Evolutionary conservation across 2,329 filamentous ascomycete genomes (phyloP).

Genomic region (Periglandula ipomoeae): DNA sequence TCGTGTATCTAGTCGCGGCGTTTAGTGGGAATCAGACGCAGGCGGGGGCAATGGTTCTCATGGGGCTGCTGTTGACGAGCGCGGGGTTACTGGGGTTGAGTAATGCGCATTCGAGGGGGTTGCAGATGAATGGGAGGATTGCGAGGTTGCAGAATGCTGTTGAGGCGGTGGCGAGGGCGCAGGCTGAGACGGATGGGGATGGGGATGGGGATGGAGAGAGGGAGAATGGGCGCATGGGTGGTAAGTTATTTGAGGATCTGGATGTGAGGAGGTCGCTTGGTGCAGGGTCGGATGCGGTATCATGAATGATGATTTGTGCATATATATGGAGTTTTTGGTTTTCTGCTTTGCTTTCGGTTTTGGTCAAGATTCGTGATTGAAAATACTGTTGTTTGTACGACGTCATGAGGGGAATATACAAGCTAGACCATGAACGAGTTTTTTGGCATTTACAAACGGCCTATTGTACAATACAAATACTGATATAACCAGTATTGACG

Average conservation of each 20-base stretch:
- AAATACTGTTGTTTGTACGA: background rate
- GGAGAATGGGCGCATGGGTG: constrained; percentile 3
- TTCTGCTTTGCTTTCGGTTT: background rate
- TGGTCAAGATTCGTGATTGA: background rate
- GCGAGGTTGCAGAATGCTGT: constrained; percentile 19
- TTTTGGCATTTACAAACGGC: background rate
- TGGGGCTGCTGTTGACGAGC: constrained; percentile 41
- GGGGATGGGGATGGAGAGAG: background rate
- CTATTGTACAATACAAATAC: constrained; percentile 1
- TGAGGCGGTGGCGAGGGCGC: background rate
- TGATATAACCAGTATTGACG: background rate
- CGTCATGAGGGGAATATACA: background rate
- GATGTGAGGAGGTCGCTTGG: background rate
- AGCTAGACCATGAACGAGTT: background rate
- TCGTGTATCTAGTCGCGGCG: constrained; percentile 48
- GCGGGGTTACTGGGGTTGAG: constrained; percentile 44
- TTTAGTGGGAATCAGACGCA: constrained; percentile 47
- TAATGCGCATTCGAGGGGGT: constrained; percentile 37
- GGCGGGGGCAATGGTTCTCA: constrained; percentile 40
- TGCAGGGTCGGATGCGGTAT: background rate
- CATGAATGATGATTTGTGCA: background rate
- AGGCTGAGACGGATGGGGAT: background rate
- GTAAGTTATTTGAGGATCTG: background rate
- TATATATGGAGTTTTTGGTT: background rate
- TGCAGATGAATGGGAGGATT: constrained; percentile 43